Evolutionary conservation across 2,329 filamentous ascomycete species (phyloP).

Genomic region (Sporothrix variecibatus): DNA sequence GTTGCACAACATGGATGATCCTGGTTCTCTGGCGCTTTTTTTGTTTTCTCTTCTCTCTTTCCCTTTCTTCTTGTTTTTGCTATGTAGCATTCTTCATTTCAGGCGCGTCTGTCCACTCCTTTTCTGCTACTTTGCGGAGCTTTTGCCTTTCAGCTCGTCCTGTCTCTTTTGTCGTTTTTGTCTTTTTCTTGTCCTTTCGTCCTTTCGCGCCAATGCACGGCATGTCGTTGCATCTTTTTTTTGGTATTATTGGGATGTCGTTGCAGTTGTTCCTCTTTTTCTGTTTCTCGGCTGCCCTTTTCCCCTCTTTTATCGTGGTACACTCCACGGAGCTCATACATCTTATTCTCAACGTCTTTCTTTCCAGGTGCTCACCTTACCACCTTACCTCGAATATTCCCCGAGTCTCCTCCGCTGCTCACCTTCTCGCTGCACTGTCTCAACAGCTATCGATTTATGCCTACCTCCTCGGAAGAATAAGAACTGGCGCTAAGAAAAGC

Average conservation of each 20-base stretch:
- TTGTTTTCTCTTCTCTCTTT: neutral
- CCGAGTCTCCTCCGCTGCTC: neutral
- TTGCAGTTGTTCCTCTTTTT: neutral
- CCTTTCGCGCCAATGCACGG: neutral
- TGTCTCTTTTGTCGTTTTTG: neutral
- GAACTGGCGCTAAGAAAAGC: neutral
- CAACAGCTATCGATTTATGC: neutral
- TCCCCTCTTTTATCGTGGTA: neutral
- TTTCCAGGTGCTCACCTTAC: neutral
- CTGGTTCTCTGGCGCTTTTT: neutral
- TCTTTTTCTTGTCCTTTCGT: neutral
- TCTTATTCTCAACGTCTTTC: neutral
- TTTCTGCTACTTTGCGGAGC: neutral
- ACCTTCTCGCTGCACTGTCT: neutral
- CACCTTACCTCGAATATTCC: neutral
- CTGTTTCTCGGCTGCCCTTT: neutral
- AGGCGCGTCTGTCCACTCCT: neutral
- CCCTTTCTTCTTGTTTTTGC: neutral
- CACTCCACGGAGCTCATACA: neutral
- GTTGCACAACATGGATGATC: slow-evolving; percentile 15
- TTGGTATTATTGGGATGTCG: neutral
- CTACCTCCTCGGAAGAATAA: neutral
- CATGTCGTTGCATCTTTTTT: neutral
- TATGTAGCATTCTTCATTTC: neutral
- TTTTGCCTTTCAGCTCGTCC: neutral